A percentile compares a stretch with the other conserved stretches of the same genome.
phyloP scores from a whole-genome alignment of 495 filamentous ascomycete genomes.

The Hypoxylon crocopeplum region DNA sequence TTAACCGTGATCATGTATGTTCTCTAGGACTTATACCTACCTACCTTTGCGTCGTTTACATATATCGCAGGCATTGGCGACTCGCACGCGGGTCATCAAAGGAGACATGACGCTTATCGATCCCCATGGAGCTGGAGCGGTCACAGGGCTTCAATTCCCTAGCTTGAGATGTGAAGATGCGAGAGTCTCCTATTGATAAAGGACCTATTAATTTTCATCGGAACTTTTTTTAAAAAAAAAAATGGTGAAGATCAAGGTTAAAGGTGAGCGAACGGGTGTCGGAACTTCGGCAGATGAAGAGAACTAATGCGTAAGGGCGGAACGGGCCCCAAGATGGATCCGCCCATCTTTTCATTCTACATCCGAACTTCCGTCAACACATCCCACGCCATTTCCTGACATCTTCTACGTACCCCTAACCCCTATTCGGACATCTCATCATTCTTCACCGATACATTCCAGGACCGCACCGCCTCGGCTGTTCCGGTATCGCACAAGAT shows the following conservation, averaged over 20 bases:
- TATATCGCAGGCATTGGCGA: conserved; percentile 53
- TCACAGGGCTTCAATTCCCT: background rate
- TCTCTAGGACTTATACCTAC: background rate
- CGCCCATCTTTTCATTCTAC: too few relatives aligned
- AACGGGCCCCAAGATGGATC: too few relatives aligned
- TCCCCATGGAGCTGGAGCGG: background rate
- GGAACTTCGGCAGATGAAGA: conserved; percentile 34
- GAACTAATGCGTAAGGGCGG: too few relatives aligned
- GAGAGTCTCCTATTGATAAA: background rate
- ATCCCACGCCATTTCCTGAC: too few relatives aligned
- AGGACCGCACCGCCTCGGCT: too few relatives aligned
- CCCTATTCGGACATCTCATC: too few relatives aligned
- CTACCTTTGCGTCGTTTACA: conserved; percentile 52
- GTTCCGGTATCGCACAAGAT: too few relatives aligned
- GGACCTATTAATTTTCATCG: background rate
- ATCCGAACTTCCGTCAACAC: too few relatives aligned
- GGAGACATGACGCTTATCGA: conserved; percentile 8
- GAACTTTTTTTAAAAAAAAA: background rate
- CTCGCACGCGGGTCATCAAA: conserved; percentile 40
- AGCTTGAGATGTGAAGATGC: background rate
- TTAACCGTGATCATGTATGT: background rate
- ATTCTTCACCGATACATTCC: too few relatives aligned
- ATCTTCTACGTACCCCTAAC: too few relatives aligned
- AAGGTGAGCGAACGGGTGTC: conserved; percentile 19
- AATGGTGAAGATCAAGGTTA: background rate